Base-by-base conservation (phyloP, 1,284 basidiomycete species). In the Lignosus rhinocerotis region DNA sequence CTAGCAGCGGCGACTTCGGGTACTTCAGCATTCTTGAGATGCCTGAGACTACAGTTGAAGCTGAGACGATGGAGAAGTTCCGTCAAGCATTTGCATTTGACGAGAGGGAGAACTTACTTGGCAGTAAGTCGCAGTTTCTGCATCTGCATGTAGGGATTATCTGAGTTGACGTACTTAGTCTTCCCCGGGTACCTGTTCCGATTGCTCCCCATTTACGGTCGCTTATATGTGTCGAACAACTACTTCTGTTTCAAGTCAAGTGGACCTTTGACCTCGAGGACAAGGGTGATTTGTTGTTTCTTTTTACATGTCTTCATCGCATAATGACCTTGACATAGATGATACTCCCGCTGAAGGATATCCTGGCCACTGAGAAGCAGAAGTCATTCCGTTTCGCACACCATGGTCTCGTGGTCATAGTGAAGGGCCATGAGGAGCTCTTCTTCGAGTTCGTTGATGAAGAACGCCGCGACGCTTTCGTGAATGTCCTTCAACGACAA, bases 351-450 rank as follows among this genome's bases (percentile, higher is more conserved):
- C 85, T 97, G 55, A 84, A 85, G 51, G 96, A 98, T 70, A 84
- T 98, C 47, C 79, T 97, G 36, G 84, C 92, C 10, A 82, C 87
- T 8, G 92, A 97, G 72, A 89, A 85, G 68, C 88, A 92, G 16
- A 93, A 90, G 70, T 93, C 94, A 0, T 93, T 93, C 68, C 86
- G 92, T 12, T 93, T 95, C 69, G 93, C 90, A 2, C 93, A 94
- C 67, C 85, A 92, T 65, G 96, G 94, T 7, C 82, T 98, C 19
- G 87, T 93, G 32, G 80, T 98, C 58, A 90, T 97, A 53, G 87
- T 99, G 64, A 92, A 92, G 68, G 96, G 96, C 0, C 92, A 98
- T 70, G 96, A 98, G 76, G 96, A 99, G 70, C 79, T 99, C 2
- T 99, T 98, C 77, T 90, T 98, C 66, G 96, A 98, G 74, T 96